phyloP scores from a whole-genome alignment of 108 stramenopile species.

The Discostella stelligeroides region DNA sequence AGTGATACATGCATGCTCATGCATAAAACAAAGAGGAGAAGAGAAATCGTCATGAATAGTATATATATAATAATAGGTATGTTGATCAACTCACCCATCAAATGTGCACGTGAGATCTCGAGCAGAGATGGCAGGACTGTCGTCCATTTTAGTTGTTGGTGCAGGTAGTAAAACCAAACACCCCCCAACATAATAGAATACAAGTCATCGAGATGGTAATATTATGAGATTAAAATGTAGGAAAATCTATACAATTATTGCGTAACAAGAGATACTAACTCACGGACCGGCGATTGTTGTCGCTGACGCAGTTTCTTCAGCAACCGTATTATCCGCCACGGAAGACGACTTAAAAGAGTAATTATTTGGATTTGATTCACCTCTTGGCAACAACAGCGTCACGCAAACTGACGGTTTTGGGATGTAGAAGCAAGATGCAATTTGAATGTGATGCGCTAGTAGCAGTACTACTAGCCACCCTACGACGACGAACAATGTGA shows the following conservation, averaged over 20 bases:
- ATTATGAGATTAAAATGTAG: background rate
- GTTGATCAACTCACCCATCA: constrained; percentile 33
- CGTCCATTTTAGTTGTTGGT: background rate
- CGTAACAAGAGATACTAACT: background rate
- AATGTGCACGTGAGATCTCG: constrained; percentile 44
- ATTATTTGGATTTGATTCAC: too few relatives aligned
- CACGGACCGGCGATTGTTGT: background rate
- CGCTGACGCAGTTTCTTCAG: background rate
- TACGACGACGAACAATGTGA: too few relatives aligned
- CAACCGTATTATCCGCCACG: background rate
- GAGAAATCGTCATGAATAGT: too few relatives aligned
- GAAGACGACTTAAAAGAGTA: background rate
- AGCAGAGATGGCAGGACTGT: constrained; percentile 34
- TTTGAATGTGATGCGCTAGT: too few relatives aligned
- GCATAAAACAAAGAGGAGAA: too few relatives aligned
- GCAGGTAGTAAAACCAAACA: background rate
- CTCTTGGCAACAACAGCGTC: too few relatives aligned
- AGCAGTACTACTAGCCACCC: too few relatives aligned
- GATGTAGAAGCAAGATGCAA: too few relatives aligned
- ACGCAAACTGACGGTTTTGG: too few relatives aligned
- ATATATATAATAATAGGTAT: too few relatives aligned
- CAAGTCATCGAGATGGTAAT: background rate
- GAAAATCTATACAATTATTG: background rate
- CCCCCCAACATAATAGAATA: background rate
- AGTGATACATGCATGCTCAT: background rate